Percentiles rank a stretch among this genome's conserved stretches.
These are phyloP conservation scores for Naematelia aurantialba DNA, from an alignment of 768 basidiomycete genomes.

Conservation along the genomic window DNA sequence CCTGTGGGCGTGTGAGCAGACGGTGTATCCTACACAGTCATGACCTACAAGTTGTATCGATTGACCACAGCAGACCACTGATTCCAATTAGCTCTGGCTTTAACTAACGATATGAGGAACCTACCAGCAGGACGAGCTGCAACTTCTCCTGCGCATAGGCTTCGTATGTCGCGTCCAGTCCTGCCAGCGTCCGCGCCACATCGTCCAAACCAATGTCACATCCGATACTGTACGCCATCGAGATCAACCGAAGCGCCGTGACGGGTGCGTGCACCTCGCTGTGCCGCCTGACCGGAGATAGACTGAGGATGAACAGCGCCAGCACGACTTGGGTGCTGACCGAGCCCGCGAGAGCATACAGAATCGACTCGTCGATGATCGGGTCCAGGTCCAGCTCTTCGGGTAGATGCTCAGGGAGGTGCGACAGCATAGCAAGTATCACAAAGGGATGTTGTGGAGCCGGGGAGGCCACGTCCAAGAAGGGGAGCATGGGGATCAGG, in stretches of 20 bases:
- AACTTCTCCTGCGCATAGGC: constrained; percentile 6
- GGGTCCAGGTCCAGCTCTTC: background rate
- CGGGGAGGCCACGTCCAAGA: constrained; percentile 22
- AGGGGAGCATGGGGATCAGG: constrained; percentile 20
- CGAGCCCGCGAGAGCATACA: constrained; percentile 17
- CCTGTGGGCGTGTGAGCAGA: background rate
- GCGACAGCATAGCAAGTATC: constrained; percentile 18
- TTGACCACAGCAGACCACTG: constrained; percentile 15
- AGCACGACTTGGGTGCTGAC: constrained; percentile 16
- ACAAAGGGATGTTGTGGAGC: constrained; percentile 27
- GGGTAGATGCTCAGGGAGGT: background rate
- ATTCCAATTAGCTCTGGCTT: background rate
- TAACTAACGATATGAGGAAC: background rate
- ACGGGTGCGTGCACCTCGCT: constrained; percentile 4
- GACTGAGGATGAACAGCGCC: constrained; percentile 23
- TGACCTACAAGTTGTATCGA: constrained; percentile 13
- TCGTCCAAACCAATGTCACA: constrained; percentile 19
- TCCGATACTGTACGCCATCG: constrained; percentile 23
- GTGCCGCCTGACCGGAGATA: constrained; percentile 8
- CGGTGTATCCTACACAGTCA: background rate
- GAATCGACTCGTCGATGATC: constrained; percentile 21
- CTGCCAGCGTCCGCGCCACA: constrained; percentile 2
- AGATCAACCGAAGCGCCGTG: constrained; percentile 16
- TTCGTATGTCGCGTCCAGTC: background rate
- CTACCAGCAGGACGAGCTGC: constrained; percentile 5